These are phyloP conservation scores for Zygosaccharomyces bisporus DNA, from an alignment of 805 yeast genomes.

Conservation along the genomic window DNA sequence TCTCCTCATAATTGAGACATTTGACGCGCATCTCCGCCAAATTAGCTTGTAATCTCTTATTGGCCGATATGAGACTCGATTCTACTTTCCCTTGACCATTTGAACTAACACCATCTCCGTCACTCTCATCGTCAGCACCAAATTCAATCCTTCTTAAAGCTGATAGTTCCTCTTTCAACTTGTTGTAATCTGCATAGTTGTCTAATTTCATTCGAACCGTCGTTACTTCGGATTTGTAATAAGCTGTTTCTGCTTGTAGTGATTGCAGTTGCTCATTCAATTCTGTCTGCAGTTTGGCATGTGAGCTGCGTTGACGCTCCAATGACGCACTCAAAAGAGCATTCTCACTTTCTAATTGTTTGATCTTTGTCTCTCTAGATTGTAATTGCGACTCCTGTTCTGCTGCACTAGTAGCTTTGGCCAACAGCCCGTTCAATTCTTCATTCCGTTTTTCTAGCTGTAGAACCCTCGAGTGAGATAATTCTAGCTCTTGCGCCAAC, in stretches of 20 bases:
- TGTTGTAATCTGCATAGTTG: slow-evolving; percentile 68
- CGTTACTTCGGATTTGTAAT: slow-evolving; percentile 48
- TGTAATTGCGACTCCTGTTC: slow-evolving; percentile 43
- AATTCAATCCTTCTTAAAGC: slow-evolving; percentile 73
- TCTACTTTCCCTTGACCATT: slow-evolving; percentile 42
- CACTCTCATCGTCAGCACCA: slow-evolving; percentile 46
- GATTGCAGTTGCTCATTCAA: slow-evolving; percentile 38
- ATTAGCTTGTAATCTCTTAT: slow-evolving; percentile 68
- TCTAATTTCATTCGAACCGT: slow-evolving; percentile 48
- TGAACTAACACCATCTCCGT: slow-evolving; percentile 28
- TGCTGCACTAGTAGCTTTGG: slow-evolving; percentile 46
- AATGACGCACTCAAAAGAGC: slow-evolving; percentile 39
- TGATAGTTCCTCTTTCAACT: slow-evolving; percentile 69
- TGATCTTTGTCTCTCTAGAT: slow-evolving; percentile 41
- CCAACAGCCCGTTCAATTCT: slow-evolving; percentile 62
- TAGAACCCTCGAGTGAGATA: slow-evolving; percentile 59
- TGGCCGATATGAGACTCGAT: slow-evolving; percentile 61
- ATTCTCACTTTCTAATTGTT: slow-evolving; percentile 66
- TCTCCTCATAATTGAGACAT: slow-evolving; percentile 44
- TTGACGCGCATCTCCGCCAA: slow-evolving; percentile 62
- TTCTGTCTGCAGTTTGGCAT: slow-evolving; percentile 17
- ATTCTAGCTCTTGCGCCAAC: slow-evolving; percentile 70
- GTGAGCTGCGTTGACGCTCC: slow-evolving; percentile 28
- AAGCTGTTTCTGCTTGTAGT: slow-evolving; percentile 44
- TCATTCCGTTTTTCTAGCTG: slow-evolving; percentile 78